A percentile compares a stretch with the other conserved stretches of the same genome.
Evolutionary conservation across 2,329 filamentous ascomycete genomes (phyloP).

Genomic region (Trichophyton schoenleinii): DNA sequence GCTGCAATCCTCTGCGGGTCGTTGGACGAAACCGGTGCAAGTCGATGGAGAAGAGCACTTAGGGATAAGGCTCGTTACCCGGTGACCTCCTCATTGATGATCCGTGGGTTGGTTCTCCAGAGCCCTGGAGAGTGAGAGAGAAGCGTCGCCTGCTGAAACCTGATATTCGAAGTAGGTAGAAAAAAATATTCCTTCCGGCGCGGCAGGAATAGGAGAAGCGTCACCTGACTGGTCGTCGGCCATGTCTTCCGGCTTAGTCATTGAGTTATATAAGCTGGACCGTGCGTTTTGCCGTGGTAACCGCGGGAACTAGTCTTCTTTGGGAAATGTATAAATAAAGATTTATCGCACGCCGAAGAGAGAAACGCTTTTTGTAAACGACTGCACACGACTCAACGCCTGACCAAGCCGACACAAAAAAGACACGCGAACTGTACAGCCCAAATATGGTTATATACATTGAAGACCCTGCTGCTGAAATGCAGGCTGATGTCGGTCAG

Average conservation of each 20-base stretch:
- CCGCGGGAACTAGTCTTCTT: background rate
- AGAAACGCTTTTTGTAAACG: background rate
- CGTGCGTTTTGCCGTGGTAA: constrained; percentile 3
- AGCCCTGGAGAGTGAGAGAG: no score
- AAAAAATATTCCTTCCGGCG: background rate
- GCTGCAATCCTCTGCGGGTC: background rate
- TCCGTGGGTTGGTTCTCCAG: background rate
- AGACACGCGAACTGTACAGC: background rate
- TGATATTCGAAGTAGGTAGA: background rate
- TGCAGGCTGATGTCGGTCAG: background rate
- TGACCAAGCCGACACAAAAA: background rate
- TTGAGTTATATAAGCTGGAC: background rate
- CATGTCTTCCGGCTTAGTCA: background rate
- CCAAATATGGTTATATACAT: background rate
- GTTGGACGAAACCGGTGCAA: background rate
- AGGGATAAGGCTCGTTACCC: background rate
- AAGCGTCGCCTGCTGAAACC: background rate
- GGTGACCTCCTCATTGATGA: background rate
- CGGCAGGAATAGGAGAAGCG: background rate
- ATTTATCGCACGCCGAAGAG: constrained; percentile 2
- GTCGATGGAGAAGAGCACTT: background rate
- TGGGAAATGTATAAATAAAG: constrained; percentile 9
- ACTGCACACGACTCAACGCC: background rate
- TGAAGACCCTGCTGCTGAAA: background rate
- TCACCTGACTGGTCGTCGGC: background rate